Conservation (phyloP, 2,329 filamentous ascomycete genomes). For the Aurifilum marmelostoma region DNA sequence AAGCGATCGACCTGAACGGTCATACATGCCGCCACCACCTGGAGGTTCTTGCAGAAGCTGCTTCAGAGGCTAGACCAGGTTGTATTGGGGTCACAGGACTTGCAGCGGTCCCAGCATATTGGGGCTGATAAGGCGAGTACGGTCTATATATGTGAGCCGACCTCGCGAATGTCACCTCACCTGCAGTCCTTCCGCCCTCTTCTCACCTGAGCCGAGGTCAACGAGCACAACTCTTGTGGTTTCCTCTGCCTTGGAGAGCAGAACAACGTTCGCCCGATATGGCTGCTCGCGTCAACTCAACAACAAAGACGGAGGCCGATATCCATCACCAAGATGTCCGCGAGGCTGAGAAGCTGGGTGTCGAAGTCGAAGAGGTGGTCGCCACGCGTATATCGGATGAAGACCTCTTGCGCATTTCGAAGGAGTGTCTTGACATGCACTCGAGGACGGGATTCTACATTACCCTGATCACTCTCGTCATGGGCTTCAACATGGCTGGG, state of each 20-base stretch:
- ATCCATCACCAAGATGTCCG: conserved; percentile 36
- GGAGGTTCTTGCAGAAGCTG: conserved; percentile 11
- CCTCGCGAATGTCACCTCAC: background rate
- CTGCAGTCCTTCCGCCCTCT: background rate
- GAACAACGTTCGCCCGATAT: conserved; percentile 26
- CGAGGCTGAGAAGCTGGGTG: conserved; percentile 38
- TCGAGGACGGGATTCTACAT: conserved; percentile 47
- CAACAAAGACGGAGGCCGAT: conserved; percentile 29
- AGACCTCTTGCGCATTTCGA: conserved; percentile 46
- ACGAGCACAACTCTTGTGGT: background rate
- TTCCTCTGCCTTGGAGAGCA: background rate
- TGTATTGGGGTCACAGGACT: conserved; percentile 9
- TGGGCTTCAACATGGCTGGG: conserved; percentile 51
- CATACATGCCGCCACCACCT: background rate
- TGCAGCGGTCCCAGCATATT: background rate
- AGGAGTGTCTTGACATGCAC: conserved; percentile 44
- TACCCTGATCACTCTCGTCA: conserved; percentile 47
- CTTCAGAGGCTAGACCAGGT: conserved; percentile 19
- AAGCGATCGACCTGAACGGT: background rate
- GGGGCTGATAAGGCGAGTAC: conserved; percentile 11
- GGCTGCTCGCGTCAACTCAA: conserved; percentile 21
- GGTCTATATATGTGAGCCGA: conserved; percentile 21
- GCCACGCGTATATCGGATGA: conserved; percentile 51
- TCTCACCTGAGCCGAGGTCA: background rate
- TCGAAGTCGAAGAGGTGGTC: conserved; percentile 48